phyloP scores from a whole-genome alignment of 352 stramenopile species.

The Phytophthora brassicae region DNA sequence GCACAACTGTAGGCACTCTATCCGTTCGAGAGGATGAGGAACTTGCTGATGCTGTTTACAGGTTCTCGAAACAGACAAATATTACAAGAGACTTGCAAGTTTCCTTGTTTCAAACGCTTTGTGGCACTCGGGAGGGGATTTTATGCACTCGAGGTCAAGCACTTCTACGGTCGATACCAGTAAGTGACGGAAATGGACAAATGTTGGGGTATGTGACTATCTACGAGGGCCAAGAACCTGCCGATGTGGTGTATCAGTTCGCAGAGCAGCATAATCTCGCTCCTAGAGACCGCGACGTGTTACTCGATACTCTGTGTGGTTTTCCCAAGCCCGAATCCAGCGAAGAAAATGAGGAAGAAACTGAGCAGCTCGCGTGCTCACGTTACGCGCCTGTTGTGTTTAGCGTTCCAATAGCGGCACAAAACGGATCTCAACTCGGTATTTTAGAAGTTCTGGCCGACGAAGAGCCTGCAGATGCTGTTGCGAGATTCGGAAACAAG shows the following conservation, averaged over 20 bases:
- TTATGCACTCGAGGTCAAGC: slow-evolving; percentile 64
- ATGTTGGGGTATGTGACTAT: slow-evolving; percentile 52
- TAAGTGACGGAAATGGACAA: slow-evolving; percentile 34
- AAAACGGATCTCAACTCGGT: slow-evolving; percentile 64
- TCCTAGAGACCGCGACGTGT: slow-evolving; percentile 29
- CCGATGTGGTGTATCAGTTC: slow-evolving; percentile 72
- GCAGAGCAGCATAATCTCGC: slow-evolving; percentile 52
- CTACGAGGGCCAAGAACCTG: slow-evolving; percentile 73
- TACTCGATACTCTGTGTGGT: slow-evolving; percentile 60
- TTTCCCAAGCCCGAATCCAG: slow-evolving; percentile 2
- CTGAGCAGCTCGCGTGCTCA: slow-evolving; percentile 42
- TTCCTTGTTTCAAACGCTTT: slow-evolving; percentile 59
- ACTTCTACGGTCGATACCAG: slow-evolving; percentile 46
- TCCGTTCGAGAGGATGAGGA: slow-evolving; percentile 67
- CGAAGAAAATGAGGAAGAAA: slow-evolving; percentile 14
- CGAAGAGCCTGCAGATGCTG: slow-evolving; percentile 72
- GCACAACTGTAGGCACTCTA: slow-evolving; percentile 36
- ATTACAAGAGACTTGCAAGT: slow-evolving; percentile 48
- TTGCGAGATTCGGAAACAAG: slow-evolving; percentile 75
- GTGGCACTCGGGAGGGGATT: slow-evolving; percentile 45
- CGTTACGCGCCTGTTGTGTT: slow-evolving; percentile 70
- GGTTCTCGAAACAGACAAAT: slow-evolving; percentile 54
- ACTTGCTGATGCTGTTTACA: slow-evolving; percentile 64
- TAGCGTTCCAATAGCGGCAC: slow-evolving; percentile 51
- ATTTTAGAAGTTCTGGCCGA: slow-evolving; percentile 59